Conservation (phyloP, 495 filamentous ascomycete genomes). For the Friedmanniomyces simplex region DNA sequence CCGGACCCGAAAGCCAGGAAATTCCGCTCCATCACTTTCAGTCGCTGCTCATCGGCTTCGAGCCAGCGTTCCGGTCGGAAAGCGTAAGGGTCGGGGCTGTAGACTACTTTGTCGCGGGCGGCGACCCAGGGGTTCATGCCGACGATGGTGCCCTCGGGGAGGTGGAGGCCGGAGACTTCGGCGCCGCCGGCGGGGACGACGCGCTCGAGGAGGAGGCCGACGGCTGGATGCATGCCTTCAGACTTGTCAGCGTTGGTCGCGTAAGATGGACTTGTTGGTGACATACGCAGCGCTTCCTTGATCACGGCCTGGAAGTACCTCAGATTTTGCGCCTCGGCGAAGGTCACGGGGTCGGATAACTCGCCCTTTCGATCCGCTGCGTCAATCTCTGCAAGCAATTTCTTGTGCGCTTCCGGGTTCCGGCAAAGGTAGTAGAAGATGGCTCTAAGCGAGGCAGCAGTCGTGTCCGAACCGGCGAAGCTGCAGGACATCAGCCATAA, state of each 20-base stretch:
- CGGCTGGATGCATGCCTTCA: constrained; percentile 24
- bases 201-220: constrained; percentile 20
- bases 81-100: constrained; percentile 25
- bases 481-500: background rate
- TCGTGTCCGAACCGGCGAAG: constrained; percentile 47
- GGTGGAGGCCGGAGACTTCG: constrained; percentile 37
- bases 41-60: constrained; percentile 11
- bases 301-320: constrained; percentile 25
- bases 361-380: constrained; percentile 36
- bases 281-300: constrained; percentile 24
- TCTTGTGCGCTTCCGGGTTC: constrained; percentile 36
- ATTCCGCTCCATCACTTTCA: constrained; percentile 19
- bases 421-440: constrained; percentile 58
- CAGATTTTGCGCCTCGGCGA: constrained; percentile 11
- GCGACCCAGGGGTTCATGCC: constrained; percentile 34
- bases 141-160: constrained; percentile 44
- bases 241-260: background rate
- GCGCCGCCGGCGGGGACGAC: constrained; percentile 42
- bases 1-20: constrained; percentile 19
- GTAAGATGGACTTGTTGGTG: background rate
- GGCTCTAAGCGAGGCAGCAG: constrained; percentile 50
- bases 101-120: constrained; percentile 22
- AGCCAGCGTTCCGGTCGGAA: constrained; percentile 31
- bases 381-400: constrained; percentile 45
- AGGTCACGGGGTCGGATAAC: constrained; percentile 28